Conservation (phyloP, 1,139 yeast species). For the Saccharomycopsis hybrid region DNA sequence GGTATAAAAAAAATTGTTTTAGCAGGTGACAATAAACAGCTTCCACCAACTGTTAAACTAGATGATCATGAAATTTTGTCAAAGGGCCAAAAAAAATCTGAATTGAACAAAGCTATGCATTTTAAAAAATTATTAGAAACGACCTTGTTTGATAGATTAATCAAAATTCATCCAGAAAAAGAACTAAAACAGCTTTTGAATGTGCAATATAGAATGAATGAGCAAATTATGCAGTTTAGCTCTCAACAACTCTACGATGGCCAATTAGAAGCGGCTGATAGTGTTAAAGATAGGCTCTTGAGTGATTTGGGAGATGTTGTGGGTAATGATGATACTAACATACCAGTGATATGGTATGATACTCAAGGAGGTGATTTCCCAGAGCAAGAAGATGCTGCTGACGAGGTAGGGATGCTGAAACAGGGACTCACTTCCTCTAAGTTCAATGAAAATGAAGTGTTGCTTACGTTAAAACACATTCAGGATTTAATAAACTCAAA, state of each 20-base stretch:
- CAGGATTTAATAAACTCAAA: slow-evolving; percentile 41
- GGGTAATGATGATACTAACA: slow-evolving; percentile 37
- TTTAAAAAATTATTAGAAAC: slow-evolving; percentile 40
- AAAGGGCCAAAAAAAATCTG: slow-evolving; percentile 24
- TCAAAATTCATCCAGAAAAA: slow-evolving; percentile 40
- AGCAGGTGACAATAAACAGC: slow-evolving; percentile 84
- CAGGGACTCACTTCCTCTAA: slow-evolving; percentile 23
- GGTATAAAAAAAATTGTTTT: slow-evolving; percentile 54
- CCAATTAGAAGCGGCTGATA: slow-evolving; percentile 52
- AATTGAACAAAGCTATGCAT: slow-evolving; percentile 27
- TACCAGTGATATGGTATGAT: slow-evolving; percentile 72
- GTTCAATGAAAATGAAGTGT: slow-evolving; percentile 68
- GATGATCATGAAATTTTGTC: slow-evolving; percentile 26
- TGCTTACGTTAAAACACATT: slow-evolving; percentile 53
- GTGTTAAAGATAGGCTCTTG: slow-evolving; percentile 49
- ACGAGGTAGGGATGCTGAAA: too few relatives aligned
- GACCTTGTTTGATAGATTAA: slow-evolving; percentile 77
- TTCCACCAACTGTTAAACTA: slow-evolving; percentile 71
- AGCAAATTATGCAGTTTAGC: slow-evolving; percentile 71
- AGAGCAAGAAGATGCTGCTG: slow-evolving; percentile 43
- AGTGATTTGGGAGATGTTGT: slow-evolving; percentile 50
- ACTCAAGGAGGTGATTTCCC: slow-evolving; percentile 87
- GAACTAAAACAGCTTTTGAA: slow-evolving; percentile 51
- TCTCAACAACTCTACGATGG: slow-evolving; percentile 61
- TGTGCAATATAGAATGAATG: slow-evolving; percentile 85